Conservation (phyloP, 129 eudicot genomes). For the Escallonia herrerae region DNA sequence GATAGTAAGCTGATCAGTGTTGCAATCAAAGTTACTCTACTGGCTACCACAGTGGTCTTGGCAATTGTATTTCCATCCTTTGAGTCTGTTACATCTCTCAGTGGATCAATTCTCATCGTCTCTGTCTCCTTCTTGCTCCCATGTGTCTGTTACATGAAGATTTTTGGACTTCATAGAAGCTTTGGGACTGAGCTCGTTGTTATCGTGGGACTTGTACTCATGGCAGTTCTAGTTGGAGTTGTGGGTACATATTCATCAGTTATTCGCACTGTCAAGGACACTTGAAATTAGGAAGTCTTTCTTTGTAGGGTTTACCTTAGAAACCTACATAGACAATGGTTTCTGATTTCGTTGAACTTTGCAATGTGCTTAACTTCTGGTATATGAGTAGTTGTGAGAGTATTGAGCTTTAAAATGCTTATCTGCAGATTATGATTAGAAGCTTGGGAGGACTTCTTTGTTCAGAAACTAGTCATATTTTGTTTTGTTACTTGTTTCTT, state of each 20-base stretch:
- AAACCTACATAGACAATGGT: no score
- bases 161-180: constrained; percentile 16
- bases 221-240: constrained; percentile 19
- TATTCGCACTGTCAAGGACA: constrained; percentile 10
- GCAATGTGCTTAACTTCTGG: no score
- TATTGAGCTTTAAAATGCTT: no score
- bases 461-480: no score
- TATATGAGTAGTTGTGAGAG: no score
- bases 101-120: constrained; percentile 23
- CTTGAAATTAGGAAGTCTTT: background rate
- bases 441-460: no score
- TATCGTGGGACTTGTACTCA: constrained; percentile 16
- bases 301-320: background rate
- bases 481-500: no score
- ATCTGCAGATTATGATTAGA: no score
- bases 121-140: constrained; percentile 25
- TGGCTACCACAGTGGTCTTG: constrained; percentile 14
- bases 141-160: constrained; percentile 31
- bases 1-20: constrained; percentile 6
- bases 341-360: no score
- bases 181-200: constrained; percentile 19
- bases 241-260: constrained; percentile 21
- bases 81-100: constrained; percentile 26
- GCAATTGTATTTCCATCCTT: constrained; percentile 21
- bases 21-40: constrained; percentile 12